A percentile compares a stretch with the other conserved stretches of the same genome.
phyloP scores from a whole-genome alignment of 2,329 filamentous ascomycete genomes.

The Fusarium sp. region DNA sequence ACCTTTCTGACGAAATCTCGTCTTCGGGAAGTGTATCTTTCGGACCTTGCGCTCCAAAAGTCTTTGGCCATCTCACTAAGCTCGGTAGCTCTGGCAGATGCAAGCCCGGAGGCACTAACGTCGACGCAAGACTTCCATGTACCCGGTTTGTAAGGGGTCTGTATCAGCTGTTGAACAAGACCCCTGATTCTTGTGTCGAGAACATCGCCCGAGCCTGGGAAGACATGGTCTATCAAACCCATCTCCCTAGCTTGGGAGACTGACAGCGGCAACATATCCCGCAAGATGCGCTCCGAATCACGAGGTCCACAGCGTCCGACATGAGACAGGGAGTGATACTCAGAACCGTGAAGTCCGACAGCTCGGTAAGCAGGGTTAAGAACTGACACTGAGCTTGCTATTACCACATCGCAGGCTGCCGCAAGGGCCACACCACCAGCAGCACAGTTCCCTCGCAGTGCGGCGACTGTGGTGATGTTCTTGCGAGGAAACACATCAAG shows the following conservation, averaged over 20 bases:
- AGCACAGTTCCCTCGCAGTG: conserved; percentile 33
- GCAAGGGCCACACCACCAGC: conserved; percentile 36
- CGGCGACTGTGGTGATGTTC: conserved; percentile 16
- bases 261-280: conserved; percentile 18
- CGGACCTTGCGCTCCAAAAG: conserved; percentile 29
- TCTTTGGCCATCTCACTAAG: conserved; percentile 29
- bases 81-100: conserved; percentile 4
- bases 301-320: conserved; percentile 12
- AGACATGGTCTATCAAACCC: conserved; percentile 17
- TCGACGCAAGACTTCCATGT: conserved; percentile 17
- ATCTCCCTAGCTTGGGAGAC: conserved; percentile 8
- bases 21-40: conserved; percentile 9
- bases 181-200: conserved; percentile 9
- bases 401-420: conserved; percentile 31
- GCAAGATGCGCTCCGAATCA: neutral
- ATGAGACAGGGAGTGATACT: conserved; percentile 36
- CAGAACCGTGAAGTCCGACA: conserved; percentile 33
- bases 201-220: conserved; percentile 4
- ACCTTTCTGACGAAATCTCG: conserved; percentile 22
- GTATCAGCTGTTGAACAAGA: neutral
- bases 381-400: conserved; percentile 25
- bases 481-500: conserved; percentile 10
- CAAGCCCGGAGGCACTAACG: neutral
- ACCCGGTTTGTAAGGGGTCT: neutral
- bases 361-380: conserved; percentile 37